phyloP scores from a whole-genome alignment of 2,329 filamentous ascomycete species.

The Berkeleyomyces basicola region DNA sequence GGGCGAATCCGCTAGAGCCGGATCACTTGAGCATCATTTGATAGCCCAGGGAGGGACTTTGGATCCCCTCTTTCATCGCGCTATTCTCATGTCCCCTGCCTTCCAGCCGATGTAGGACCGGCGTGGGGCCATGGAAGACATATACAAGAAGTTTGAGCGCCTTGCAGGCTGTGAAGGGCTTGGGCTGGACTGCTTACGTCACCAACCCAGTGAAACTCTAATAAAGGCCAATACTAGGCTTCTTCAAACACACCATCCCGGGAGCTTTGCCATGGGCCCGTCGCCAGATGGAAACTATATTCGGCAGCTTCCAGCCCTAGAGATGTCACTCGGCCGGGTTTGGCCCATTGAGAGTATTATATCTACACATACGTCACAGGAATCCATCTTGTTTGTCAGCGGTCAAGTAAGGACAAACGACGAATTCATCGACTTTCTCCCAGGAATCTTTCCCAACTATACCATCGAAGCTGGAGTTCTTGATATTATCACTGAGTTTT shows the following conservation, averaged over 20 bases:
- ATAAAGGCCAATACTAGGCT: constrained; percentile 19
- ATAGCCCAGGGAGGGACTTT: constrained; percentile 27
- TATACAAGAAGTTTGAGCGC: constrained; percentile 20
- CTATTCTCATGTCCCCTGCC: constrained; percentile 22
- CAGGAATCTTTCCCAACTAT: constrained; percentile 21
- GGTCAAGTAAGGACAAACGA: constrained; percentile 19
- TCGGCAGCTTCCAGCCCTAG: constrained; percentile 20
- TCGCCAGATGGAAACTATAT: constrained; percentile 20
- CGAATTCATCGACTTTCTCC: constrained; percentile 21
- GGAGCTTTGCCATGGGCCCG: constrained; percentile 21
- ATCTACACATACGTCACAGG: constrained; percentile 20
- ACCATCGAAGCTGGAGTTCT: constrained; percentile 18
- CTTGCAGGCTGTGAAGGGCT: constrained; percentile 20
- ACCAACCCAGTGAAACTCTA: constrained; percentile 16
- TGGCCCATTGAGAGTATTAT: constrained; percentile 19
- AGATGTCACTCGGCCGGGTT: constrained; percentile 19
- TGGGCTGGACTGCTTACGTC: constrained; percentile 19
- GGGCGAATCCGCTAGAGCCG: constrained; percentile 35
- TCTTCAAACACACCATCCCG: constrained; percentile 17
- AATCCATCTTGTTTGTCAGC: constrained; percentile 20
- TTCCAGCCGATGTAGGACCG: constrained; percentile 23
- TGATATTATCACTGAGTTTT: constrained; percentile 18
- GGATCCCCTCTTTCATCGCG: constrained; percentile 26
- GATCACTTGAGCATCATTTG: constrained; percentile 33
- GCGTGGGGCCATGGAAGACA: constrained; percentile 18